These are phyloP conservation scores for Scheffersomyces quercinus DNA, from an alignment of 1,139 yeast genomes.

Conservation along the genomic window DNA sequence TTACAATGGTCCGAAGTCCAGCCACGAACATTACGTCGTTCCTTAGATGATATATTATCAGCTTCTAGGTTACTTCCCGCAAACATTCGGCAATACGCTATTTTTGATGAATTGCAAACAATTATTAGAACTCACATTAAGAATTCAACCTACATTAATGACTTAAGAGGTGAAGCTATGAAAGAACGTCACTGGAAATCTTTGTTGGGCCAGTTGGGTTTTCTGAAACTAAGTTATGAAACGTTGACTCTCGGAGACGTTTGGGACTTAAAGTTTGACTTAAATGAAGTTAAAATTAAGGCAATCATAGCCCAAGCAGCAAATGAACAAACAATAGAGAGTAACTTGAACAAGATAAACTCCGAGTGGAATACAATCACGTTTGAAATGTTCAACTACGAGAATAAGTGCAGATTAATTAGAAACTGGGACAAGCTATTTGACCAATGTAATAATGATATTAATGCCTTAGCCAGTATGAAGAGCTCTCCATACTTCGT, in stretches of 20 bases:
- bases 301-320: constrained; percentile 63
- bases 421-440: constrained; percentile 69
- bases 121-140: constrained; percentile 43
- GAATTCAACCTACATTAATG: constrained; percentile 41
- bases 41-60: constrained; percentile 53
- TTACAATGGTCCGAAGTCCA: constrained; percentile 54
- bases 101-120: constrained; percentile 61
- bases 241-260: constrained; percentile 57
- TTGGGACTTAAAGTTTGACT: constrained; percentile 53
- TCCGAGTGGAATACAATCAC: constrained; percentile 48
- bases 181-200: constrained; percentile 70
- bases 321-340: constrained; percentile 70
- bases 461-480: constrained; percentile 69
- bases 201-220: constrained; percentile 39
- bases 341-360: constrained; percentile 49
- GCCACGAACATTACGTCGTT: constrained; percentile 47
- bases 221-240: constrained; percentile 16
- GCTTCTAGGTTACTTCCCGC: constrained; percentile 56
- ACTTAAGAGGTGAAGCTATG: constrained; percentile 58
- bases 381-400: constrained; percentile 59
- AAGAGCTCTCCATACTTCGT: constrained; percentile 64
- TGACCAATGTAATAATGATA: constrained; percentile 59
- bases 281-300: constrained; percentile 49
- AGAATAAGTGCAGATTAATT: constrained; percentile 55
- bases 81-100: constrained; percentile 65